Percentiles rank a stretch among this genome's conserved stretches.
Evolutionary conservation across 345 rosid species (phyloP).

Genomic region (Bruguiera gymnorhiza): DNA sequence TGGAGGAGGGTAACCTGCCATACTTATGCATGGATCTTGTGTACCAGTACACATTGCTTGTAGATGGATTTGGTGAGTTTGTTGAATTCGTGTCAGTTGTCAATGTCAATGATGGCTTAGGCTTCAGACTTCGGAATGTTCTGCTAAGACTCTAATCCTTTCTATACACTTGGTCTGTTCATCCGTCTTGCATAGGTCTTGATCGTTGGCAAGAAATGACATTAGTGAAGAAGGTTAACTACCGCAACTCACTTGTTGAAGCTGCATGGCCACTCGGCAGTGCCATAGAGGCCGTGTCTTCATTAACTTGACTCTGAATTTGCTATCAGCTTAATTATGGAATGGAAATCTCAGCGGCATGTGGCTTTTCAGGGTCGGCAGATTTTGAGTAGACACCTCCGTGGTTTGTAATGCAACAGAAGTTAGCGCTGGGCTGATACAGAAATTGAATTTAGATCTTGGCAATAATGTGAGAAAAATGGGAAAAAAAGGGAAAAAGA

Average conservation of each 20-base stretch:
- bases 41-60: conserved; percentile 74
- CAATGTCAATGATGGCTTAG: not conserved
- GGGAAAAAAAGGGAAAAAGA: not conserved
- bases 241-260: conserved; percentile 64
- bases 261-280: conserved; percentile 99
- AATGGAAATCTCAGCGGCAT: not conserved
- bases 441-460: conserved; percentile 19
- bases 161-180: not conserved
- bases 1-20: conserved; percentile 56
- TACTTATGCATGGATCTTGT: conserved; percentile 94
- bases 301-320: conserved; percentile 14
- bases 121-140: not conserved
- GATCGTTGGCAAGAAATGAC: conserved; percentile 77
- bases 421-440: conserved; percentile 1
- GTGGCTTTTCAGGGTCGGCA: not conserved
- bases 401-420: conserved; percentile 7
- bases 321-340: not conserved
- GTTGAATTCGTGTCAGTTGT: not conserved
- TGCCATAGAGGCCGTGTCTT: conserved; percentile 87
- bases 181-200: conserved; percentile 41
- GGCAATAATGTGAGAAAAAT: conserved; percentile 23
- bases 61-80: conserved; percentile 80
- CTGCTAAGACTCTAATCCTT: conserved; percentile 8
- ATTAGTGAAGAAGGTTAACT: conserved; percentile 74
- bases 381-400: not conserved